Percentiles rank a stretch among this genome's conserved stretches.
Conservation (phyloP, 257 asterid genomes). For the Petrea volubilis region DNA sequence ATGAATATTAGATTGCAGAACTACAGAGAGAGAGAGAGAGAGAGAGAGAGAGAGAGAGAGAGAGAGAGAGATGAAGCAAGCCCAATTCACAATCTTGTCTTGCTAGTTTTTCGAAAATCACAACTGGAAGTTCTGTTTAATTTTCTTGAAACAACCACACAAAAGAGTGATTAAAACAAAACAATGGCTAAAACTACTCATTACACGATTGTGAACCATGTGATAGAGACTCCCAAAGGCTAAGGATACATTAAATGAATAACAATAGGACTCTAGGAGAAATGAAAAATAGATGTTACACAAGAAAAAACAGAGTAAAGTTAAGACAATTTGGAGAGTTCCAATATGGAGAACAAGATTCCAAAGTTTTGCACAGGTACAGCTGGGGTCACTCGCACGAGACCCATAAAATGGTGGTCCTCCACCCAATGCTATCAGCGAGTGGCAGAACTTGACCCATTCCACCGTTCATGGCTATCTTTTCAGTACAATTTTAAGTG, state of each 20-base stretch:
- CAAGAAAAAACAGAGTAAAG: slow-evolving; percentile 6
- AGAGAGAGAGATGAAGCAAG: no score
- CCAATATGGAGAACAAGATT: slow-evolving; percentile 14
- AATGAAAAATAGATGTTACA: background rate
- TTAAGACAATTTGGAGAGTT: slow-evolving; percentile 16
- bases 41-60: no score
- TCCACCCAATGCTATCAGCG: slow-evolving; percentile 32
- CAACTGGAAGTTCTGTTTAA: background rate
- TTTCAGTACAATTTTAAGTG: slow-evolving; percentile 7
- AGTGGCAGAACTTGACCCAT: slow-evolving; percentile 44
- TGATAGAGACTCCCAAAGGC: slow-evolving; percentile 14
- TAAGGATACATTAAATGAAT: background rate
- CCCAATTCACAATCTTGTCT: background rate
- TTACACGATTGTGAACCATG: background rate
- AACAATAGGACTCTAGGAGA: no score
- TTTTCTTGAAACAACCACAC: slow-evolving; percentile 7
- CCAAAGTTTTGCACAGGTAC: slow-evolving; percentile 27
- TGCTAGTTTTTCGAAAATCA: background rate
- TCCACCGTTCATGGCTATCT: slow-evolving; percentile 18
- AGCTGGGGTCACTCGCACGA: slow-evolving; percentile 30
- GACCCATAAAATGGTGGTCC: slow-evolving; percentile 62
- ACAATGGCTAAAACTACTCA: background rate
- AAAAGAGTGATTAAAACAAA: background rate
- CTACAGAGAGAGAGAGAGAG: no score
- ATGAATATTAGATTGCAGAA: background rate